Percentiles rank a stretch among this genome's conserved stretches.
phyloP scores from a whole-genome alignment of 2,329 filamentous ascomycete genomes.

The Fusarium gaditjirri region DNA sequence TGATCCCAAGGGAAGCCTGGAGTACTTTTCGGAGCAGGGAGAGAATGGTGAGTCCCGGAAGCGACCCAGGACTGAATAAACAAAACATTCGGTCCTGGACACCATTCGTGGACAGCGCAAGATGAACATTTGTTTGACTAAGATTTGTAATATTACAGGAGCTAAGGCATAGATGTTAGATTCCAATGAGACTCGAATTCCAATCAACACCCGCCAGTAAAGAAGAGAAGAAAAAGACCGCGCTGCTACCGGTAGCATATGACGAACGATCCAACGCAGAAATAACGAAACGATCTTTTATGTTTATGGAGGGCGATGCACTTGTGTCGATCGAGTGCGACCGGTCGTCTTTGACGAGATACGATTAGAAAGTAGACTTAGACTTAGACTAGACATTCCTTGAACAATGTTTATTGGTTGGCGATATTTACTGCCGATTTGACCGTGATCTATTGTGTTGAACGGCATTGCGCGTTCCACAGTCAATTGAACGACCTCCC shows the following conservation, averaged over 20 bases:
- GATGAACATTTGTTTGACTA: constrained; percentile 22
- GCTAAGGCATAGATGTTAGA: constrained; percentile 35
- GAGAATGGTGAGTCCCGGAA: constrained; percentile 39
- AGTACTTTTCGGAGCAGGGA: constrained; percentile 55
- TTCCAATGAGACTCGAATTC: constrained; percentile 32
- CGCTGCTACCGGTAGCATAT: constrained; percentile 9
- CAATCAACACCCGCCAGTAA: constrained; percentile 30
- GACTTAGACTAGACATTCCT: constrained; percentile 28
- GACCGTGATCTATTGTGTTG: neutral
- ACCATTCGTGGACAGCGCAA: neutral
- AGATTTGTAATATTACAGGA: constrained; percentile 34
- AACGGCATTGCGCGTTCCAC: neutral
- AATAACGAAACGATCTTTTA: constrained; percentile 18
- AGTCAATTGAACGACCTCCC: neutral
- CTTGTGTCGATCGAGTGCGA: neutral
- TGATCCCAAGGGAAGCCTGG: constrained; percentile 61
- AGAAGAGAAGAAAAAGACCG: neutral
- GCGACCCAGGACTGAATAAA: constrained; percentile 33
- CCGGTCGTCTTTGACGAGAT: constrained; percentile 15
- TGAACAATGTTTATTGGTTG: neutral
- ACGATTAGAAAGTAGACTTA: constrained; percentile 7
- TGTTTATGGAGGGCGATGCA: neutral
- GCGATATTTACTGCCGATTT: no score
- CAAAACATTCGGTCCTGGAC: neutral
- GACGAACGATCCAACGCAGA: constrained; percentile 15